phyloP scores from a whole-genome alignment of 208 protist genomes.

The Blastocrithidia nonstop region DNA sequence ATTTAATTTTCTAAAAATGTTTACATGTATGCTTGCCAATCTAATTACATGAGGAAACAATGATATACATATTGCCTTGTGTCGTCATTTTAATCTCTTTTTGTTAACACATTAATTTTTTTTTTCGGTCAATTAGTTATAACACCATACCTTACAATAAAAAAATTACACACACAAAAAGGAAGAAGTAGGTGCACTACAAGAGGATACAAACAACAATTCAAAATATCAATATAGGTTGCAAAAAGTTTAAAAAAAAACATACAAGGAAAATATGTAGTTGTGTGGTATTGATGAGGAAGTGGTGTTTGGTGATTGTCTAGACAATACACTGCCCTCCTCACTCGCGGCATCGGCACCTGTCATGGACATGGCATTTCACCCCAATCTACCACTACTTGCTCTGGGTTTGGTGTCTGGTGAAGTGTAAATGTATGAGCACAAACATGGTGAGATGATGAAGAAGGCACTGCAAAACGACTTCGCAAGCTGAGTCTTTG shows the following conservation, averaged over 20 bases:
- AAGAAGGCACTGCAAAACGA: constrained; percentile 46
- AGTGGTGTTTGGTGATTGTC: constrained; percentile 45
- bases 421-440: constrained; percentile 73
- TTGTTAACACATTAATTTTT: constrained; percentile 2
- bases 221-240: not conserved
- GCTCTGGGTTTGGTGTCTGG: constrained; percentile 65
- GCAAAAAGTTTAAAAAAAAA: not conserved
- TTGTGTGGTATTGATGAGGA: constrained; percentile 25
- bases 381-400: constrained; percentile 53
- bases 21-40: no score
- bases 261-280: no score
- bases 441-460: constrained; percentile 27
- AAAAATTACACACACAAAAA: no score
- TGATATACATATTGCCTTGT: no score
- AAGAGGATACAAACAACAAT: not conserved
- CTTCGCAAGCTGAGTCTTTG: constrained; percentile 57
- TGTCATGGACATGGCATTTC: constrained; percentile 67
- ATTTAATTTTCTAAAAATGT: no score
- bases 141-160: not conserved
- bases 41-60: no score
- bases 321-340: constrained; percentile 32
- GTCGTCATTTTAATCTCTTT: not conserved
- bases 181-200: no score
- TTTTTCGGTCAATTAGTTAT: not conserved
- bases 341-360: constrained; percentile 33